These are phyloP conservation scores for Aspergillus flavus DNA, from an alignment of 2,329 filamentous ascomycete genomes.

Conservation along the genomic window DNA sequence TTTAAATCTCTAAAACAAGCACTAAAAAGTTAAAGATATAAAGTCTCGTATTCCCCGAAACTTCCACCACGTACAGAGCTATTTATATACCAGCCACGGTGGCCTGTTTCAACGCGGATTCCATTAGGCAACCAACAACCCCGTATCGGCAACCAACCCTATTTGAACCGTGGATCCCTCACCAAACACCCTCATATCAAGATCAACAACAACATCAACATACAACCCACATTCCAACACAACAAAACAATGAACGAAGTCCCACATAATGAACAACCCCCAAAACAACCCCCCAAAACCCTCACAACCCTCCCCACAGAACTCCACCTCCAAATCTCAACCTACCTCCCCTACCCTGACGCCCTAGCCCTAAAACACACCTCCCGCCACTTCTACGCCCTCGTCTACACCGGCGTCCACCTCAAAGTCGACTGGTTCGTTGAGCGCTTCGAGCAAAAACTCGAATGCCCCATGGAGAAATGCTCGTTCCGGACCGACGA, in stretches of 20 bases:
- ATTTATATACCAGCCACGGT: background rate
- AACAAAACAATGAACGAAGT: background rate
- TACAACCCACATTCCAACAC: background rate
- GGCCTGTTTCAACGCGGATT: background rate
- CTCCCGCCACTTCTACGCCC: slow-evolving; percentile 62
- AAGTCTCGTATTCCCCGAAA: background rate
- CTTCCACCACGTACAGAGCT: background rate
- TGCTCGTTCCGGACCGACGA: slow-evolving; percentile 47
- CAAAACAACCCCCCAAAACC: slow-evolving; percentile 16
- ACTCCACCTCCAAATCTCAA: slow-evolving; percentile 65
- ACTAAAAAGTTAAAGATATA: background rate
- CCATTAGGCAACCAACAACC: slow-evolving; percentile 1
- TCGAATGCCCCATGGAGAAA: slow-evolving; percentile 64
- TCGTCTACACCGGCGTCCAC: slow-evolving; percentile 67
- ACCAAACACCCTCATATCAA: no score
- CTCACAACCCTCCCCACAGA: slow-evolving; percentile 60
- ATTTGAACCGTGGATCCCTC: background rate
- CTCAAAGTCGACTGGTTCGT: slow-evolving; percentile 72
- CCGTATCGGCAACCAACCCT: background rate
- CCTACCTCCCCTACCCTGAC: slow-evolving; percentile 68
- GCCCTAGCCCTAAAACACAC: slow-evolving; percentile 71
- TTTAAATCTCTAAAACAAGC: background rate
- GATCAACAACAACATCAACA: background rate
- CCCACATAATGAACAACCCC: no score
- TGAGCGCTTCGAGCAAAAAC: slow-evolving; percentile 62